phyloP scores from a whole-genome alignment of 2,329 filamentous ascomycete species.

The Fusarium nematophilum region DNA sequence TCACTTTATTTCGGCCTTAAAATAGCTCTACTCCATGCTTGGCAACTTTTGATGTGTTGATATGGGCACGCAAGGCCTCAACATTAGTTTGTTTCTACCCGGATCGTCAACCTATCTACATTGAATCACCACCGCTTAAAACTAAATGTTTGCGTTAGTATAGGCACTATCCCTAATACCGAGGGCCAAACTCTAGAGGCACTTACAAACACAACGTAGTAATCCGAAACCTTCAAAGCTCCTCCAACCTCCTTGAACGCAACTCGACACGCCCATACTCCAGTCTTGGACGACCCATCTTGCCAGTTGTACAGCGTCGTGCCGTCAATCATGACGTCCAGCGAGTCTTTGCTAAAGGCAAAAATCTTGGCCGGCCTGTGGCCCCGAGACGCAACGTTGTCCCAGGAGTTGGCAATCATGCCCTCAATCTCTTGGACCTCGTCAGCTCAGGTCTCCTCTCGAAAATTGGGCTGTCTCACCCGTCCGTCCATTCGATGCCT shows the following conservation, averaged over 20 bases:
- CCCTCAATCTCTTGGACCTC: neutral
- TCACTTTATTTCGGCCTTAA: too few relatives aligned
- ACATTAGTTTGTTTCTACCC: too few relatives aligned
- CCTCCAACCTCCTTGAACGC: neutral
- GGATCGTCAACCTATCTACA: too few relatives aligned
- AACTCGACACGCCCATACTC: neutral
- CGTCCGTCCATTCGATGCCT: neutral
- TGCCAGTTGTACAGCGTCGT: constrained; percentile 2
- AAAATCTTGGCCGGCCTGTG: neutral
- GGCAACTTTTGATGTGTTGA: too few relatives aligned
- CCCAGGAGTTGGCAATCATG: neutral
- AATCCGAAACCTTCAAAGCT: neutral
- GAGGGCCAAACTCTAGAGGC: too few relatives aligned
- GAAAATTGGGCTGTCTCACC: neutral
- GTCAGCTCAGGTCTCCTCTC: neutral
- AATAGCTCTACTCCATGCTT: too few relatives aligned
- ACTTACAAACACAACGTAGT: constrained; percentile 1
- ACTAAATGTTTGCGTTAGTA: too few relatives aligned
- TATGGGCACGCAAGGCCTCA: too few relatives aligned
- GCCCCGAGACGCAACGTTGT: neutral
- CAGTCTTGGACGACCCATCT: neutral
- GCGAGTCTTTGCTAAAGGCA: neutral
- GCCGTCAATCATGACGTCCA: neutral
- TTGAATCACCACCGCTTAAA: too few relatives aligned
- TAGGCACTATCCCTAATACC: too few relatives aligned